Evolutionary conservation across 192 early-diverging fungal genomes (phyloP), one percentile per base, ranked within the genome.

Genomic region (Coemansia sp.): DNA sequence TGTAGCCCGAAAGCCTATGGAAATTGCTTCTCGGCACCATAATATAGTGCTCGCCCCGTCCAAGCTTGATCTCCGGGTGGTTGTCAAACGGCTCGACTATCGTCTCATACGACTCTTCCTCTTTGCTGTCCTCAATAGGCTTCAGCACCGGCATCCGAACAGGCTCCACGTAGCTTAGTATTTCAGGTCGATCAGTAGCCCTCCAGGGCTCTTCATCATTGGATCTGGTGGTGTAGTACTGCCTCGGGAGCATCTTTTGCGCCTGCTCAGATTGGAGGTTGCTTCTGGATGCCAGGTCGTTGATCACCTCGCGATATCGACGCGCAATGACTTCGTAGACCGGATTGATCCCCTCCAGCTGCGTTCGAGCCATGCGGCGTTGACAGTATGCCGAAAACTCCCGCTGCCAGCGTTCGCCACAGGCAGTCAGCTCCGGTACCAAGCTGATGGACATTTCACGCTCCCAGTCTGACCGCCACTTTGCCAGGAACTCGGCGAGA

Each of bases 381-480:
- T 37, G 36, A 18, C 60, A 73, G 33, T 54, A 46, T 20, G 46
- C 46, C 9, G 55, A 58, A 62, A 73, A 73, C 28, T 35, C 45
- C 0, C 19, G 11, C 17, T 60, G 49, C 70, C 70, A 73, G 27
- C 41, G 22, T 1, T 52, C 34, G 22, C 58, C 59, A 36, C 29
- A 49, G 9, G 50, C 59, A 3, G 64, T 67, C 11, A 74, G 52
- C 4, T 51, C 44, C 0, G 71, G 64, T 6, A 46, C 41, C 0
- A 45, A 34, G 19, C 71, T 56, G 15, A 74, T 45, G n/a, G 49
- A 38, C 9, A 67, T 24, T 39, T 74, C 64, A 10, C 47, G 35
- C 42, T 52, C 44, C 71, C 71, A 74, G 53, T 51, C 47, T 0
- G 27, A 13, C 5, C 71, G 55, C 71, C 71, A 74, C 20, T 55